Base-by-base conservation (phyloP, 225 moss, liverwort and hornwort genomes). In the Pleurozium schreberi region DNA sequence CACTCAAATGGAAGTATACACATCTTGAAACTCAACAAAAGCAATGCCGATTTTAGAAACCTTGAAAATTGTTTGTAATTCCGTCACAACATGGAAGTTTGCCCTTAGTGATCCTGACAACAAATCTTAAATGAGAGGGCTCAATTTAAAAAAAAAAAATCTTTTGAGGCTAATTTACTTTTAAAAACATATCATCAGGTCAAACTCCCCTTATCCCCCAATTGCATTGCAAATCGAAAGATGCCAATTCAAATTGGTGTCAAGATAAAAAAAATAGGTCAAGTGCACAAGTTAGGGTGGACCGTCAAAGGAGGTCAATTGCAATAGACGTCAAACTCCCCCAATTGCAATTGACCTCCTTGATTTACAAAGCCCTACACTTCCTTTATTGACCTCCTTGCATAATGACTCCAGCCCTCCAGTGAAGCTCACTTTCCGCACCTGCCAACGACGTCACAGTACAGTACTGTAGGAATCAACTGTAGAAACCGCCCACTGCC, bases 31-130 rank as follows among this genome's bases (percentile, higher is more conserved):
- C 7, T 50, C 1, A 3, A 75, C 13, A 5, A 50, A 34, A 75
- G 1, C 34, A 75, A 50, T 34, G 0, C 0, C 3, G 2, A 21
- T 75, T 52, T 0, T 0, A 0, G 1, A 20, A 33, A 50, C 33
- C 5, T 52, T 20, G 5, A 34, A 34, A 9, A 34, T 76, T 0
- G 0, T 34, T 52, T 75, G 0, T 0, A 5, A 13, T 34, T 33
- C 1, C 0, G 0, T 21, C 2, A 5, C 20, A 75, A 34, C 1
- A 21, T 8, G 0, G 13, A 20, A 33, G 50, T 50, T 3, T 0
- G 0, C 2, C 20, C 2, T 50, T 5, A 5, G 3, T 34, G 3
- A 34, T 75, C 3, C 2, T 21, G 2, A 7, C 13, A 2, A 22
- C 21, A 75, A 50, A 20, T 21, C 33, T 50, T 21, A 2, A 73